phyloP scores from a whole-genome alignment of 208 protist species.

The Wallacemonas sp. region DNA sequence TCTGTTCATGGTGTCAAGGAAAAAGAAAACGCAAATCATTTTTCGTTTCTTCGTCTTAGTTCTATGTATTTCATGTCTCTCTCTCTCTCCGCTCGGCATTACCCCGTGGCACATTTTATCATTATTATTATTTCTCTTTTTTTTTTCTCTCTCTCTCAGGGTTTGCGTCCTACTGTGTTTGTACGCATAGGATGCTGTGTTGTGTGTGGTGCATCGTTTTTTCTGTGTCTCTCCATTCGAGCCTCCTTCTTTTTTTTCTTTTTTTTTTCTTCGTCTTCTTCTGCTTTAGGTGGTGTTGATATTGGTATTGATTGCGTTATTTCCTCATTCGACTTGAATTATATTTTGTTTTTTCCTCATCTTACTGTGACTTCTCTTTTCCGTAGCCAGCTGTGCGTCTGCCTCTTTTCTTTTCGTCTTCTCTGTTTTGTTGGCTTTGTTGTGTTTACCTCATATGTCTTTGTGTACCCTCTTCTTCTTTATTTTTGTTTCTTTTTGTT shows the following conservation, averaged over 20 bases:
- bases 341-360: slow-evolving; percentile 24
- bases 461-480: too few species aligned
- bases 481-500: slow-evolving; percentile 4
- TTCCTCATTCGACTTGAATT: slow-evolving; percentile 10
- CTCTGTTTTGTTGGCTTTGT: not conserved
- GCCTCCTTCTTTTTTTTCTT: not conserved
- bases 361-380: slow-evolving; percentile 12
- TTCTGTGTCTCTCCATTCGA: not conserved
- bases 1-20: too few species aligned
- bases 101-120: not conserved
- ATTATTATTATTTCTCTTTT: not conserved
- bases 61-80: not conserved
- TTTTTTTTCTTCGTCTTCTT: slow-evolving; percentile 22
- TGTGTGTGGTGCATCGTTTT: too few species aligned
- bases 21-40: too few species aligned
- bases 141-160: not conserved
- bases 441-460: slow-evolving; percentile 5
- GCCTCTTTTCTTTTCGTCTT: slow-evolving; percentile 2
- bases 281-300: not conserved
- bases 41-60: not conserved
- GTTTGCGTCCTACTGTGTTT: not conserved
- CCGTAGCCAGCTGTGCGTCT: too few species aligned
- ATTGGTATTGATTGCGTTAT: too few species aligned
- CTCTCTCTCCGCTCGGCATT: not conserved
- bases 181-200: not conserved